Conservation (phyloP, 2,329 filamentous ascomycete genomes). For the Sarocladiaceae sp. region DNA sequence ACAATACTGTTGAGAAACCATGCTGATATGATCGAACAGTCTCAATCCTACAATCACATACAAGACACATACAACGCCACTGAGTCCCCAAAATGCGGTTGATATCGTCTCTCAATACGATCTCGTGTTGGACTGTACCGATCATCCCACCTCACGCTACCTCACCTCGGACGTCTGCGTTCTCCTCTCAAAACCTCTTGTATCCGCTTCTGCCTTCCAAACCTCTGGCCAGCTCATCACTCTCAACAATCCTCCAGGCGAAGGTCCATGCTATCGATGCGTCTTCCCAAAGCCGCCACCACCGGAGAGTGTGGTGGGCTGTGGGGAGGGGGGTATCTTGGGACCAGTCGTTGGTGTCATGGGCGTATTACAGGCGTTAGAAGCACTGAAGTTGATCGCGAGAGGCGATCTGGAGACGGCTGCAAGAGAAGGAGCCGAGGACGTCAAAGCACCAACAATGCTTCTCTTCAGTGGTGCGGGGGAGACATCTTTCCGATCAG, state of each 20-base stretch:
- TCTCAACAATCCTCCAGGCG: conserved; percentile 74
- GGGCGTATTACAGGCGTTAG: conserved; percentile 87
- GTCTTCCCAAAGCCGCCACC: conserved; percentile 87
- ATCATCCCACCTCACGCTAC: conserved; percentile 88
- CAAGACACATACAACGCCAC: conserved; percentile 55
- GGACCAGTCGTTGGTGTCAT: conserved; percentile 91
- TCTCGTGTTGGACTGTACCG: conserved; percentile 88
- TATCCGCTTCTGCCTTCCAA: conserved; percentile 85
- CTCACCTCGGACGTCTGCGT: conserved; percentile 89
- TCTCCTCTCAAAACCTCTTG: conserved; percentile 69
- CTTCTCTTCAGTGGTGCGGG: conserved; percentile 37
- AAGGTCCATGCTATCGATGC: conserved; percentile 87
- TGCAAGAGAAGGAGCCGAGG: conserved; percentile 14
- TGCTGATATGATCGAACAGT: conserved; percentile 30
- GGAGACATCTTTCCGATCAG: conserved; percentile 59
- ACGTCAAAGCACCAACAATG: conserved; percentile 27
- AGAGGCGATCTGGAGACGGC: conserved; percentile 25
- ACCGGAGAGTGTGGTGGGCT: conserved; percentile 75
- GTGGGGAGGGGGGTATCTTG: conserved; percentile 88
- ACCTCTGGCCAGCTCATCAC: conserved; percentile 88
- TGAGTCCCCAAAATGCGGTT: conserved; percentile 65
- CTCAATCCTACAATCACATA: conserved; percentile 72
- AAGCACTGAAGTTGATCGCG: conserved; percentile 79
- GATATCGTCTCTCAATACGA: conserved; percentile 69
- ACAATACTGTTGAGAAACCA: too few species aligned